Base-by-base conservation (phyloP, 192 early-diverging fungal genomes). In the Linnemannia elongata region DNA sequence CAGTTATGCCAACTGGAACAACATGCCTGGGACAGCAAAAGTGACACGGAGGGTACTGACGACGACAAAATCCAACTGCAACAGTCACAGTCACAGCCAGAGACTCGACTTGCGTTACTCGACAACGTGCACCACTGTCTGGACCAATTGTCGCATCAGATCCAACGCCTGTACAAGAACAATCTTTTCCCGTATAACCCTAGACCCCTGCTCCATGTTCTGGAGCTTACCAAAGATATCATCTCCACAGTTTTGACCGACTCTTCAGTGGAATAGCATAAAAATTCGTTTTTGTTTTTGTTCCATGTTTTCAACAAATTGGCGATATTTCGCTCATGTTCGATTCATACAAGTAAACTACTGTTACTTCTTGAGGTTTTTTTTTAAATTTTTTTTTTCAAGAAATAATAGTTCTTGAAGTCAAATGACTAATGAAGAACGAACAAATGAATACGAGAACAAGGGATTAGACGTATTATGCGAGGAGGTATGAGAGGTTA, bases 101-200 rank as follows among this genome's bases (percentile, higher is more conserved):
- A 55, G 24, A 6, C n/a, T 12, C 60, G 60, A 33, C 30, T 66
- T 30, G 30, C 3, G 15, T 35, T 17, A 6, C 45, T 87, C 27
- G 60, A 30, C 2, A 52, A 63, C 24, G 38, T 69, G 35, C 39
- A 81, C 27, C 27, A 72, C 15, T 81, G 85, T n/a, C 20, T 87
- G 8, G 27, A 49, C 3, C 69, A 74, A 27, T 35, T 87, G 41
- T 72, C 72, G 0, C 17, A 33, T 8, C 79, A 81, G 57, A 87
- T 87, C 15, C 71, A 54, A 3, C 57, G 42, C 4, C 49, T 87
- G 33, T 36, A 81, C 60, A 33, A 72, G 30, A 77, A 49, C 13
- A 24, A 54, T n/a, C 66, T 87, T 6, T 87, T 87, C 42, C 85
- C 85, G 1, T 87, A 87, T 42, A 87, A 81, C 76, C 80, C 85